Conservation (phyloP, 345 rosid species). For the Gossypium australe region DNA sequence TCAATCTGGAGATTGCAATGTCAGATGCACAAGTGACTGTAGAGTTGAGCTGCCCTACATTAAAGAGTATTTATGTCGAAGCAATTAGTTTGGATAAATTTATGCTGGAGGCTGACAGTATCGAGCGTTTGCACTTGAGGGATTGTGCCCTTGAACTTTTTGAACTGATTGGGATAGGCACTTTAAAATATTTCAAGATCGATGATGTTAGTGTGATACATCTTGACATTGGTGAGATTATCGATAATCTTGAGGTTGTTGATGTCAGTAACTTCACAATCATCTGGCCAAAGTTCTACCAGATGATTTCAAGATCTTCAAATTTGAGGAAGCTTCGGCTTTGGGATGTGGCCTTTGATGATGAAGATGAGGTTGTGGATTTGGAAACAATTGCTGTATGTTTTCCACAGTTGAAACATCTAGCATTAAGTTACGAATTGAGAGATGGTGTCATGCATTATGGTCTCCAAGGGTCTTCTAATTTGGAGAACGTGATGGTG, state of each 20-base stretch:
- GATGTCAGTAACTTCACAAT: conserved; percentile 73
- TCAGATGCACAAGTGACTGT: conserved; percentile 68
- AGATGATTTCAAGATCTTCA: conserved; percentile 68
- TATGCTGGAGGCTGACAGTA: conserved; percentile 76
- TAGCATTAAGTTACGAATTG: conserved; percentile 68
- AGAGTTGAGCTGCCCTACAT: conserved; percentile 52
- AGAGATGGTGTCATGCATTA: conserved; percentile 55
- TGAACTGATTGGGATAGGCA: conserved; percentile 74
- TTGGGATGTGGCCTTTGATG: conserved; percentile 73
- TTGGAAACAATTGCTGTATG: conserved; percentile 61
- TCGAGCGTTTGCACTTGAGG: conserved; percentile 71
- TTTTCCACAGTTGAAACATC: conserved; percentile 66
- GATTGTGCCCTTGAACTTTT: conserved; percentile 67
- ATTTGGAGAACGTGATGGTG: conserved; percentile 51
- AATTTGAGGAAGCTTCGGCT: conserved; percentile 68
- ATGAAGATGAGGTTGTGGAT: conserved; percentile 56
- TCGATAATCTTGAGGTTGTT: conserved; percentile 59
- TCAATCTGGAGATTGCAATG: conserved; percentile 68
- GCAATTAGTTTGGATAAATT: conserved; percentile 71
- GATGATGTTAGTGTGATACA: conserved; percentile 66
- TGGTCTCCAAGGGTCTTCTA: conserved; percentile 50
- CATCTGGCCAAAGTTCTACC: conserved; percentile 68
- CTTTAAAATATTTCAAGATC: conserved; percentile 68
- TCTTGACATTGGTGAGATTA: conserved; percentile 65
- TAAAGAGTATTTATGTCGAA: conserved; percentile 59